Percentiles rank a stretch among this genome's conserved stretches.
phyloP scores from a whole-genome alignment of 2,329 filamentous ascomycete species.

The Rhinocladiella similis region DNA sequence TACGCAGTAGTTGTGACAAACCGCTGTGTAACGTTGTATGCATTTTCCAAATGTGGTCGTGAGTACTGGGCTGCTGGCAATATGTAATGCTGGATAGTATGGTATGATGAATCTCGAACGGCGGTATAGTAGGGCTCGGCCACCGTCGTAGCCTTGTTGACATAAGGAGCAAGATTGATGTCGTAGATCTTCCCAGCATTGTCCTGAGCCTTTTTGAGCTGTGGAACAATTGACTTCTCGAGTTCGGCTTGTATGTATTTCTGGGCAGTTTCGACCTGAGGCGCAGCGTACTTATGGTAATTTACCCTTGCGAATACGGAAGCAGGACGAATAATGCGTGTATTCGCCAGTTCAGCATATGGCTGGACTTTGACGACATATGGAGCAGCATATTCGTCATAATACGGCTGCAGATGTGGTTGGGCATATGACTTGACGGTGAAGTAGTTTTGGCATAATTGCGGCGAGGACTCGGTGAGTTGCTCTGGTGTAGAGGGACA shows the following conservation, averaged over 20 bases:
- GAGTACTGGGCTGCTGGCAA: conserved; percentile 74
- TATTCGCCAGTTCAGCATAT: conserved; percentile 62
- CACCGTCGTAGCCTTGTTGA: conserved; percentile 60
- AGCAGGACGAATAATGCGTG: conserved; percentile 67
- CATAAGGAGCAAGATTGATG: conserved; percentile 69
- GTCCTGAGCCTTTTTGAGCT: conserved; percentile 64
- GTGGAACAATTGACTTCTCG: conserved; percentile 75
- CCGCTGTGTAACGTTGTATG: conserved; percentile 65
- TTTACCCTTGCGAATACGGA: conserved; percentile 61
- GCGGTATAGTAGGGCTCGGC: conserved; percentile 73
- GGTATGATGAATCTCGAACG: conserved; percentile 61
- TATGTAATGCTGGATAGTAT: conserved; percentile 71
- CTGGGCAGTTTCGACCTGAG: conserved; percentile 67
- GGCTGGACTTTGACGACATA: conserved; percentile 76
- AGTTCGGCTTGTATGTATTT: conserved; percentile 71
- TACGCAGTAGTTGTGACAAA: conserved; percentile 70
- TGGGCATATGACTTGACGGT: conserved; percentile 64
- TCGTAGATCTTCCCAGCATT: conserved; percentile 68
- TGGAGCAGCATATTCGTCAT: conserved; percentile 77
- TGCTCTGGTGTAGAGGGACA: conserved; percentile 72
- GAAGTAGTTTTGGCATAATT: conserved; percentile 79
- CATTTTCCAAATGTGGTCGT: conserved; percentile 70
- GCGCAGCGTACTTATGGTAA: conserved; percentile 71
- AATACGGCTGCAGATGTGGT: conserved; percentile 82
- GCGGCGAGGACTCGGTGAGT: conserved; percentile 69